Percentiles rank a stretch among this genome's conserved stretches.
These are phyloP conservation scores for Trametes gibbosa DNA, from an alignment of 768 basidiomycete genomes.

Conservation along the genomic window DNA sequence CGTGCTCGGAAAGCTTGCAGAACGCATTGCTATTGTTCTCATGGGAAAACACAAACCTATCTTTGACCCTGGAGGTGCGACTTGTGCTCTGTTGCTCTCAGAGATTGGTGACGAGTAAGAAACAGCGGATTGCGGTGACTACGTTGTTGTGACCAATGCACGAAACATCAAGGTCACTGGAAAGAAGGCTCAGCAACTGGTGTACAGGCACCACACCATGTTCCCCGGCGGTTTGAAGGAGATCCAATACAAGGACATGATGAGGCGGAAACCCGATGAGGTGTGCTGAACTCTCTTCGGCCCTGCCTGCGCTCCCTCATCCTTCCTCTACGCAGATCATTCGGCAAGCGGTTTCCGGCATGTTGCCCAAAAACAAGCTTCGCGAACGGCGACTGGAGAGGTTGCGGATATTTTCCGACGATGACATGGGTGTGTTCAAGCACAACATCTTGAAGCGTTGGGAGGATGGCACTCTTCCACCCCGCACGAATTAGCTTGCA, in stretches of 20 bases:
- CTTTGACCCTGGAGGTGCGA: slow-evolving; percentile 85
- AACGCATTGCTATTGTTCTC: slow-evolving; percentile 89
- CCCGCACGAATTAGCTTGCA: slow-evolving; percentile 13
- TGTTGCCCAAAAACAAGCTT: slow-evolving; percentile 98
- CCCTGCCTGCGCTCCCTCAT: neutral
- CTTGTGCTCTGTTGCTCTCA: too few species aligned
- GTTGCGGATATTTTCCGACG: slow-evolving; percentile 82
- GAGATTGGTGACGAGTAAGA: too few species aligned
- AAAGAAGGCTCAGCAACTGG: slow-evolving; percentile 79
- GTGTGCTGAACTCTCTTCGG: slow-evolving; percentile 43
- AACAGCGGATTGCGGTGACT: slow-evolving; percentile 95
- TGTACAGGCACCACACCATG: slow-evolving; percentile 90
- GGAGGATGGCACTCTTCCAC: slow-evolving; percentile 69
- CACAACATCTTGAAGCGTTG: slow-evolving; percentile 79
- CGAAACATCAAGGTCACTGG: slow-evolving; percentile 83
- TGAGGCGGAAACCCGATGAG: slow-evolving; percentile 84
- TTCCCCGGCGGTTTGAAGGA: slow-evolving; percentile 93
- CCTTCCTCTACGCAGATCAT: slow-evolving; percentile 65
- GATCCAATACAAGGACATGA: slow-evolving; percentile 81
- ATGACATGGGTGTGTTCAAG: slow-evolving; percentile 73
- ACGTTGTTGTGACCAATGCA: slow-evolving; percentile 93
- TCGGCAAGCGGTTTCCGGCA: slow-evolving; percentile 92
- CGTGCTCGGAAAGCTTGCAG: slow-evolving; percentile 91
- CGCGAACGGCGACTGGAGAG: slow-evolving; percentile 85
- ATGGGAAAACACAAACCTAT: slow-evolving; percentile 99